phyloP scores from a whole-genome alignment of 495 filamentous ascomycete genomes.

The Xylaria curta region DNA sequence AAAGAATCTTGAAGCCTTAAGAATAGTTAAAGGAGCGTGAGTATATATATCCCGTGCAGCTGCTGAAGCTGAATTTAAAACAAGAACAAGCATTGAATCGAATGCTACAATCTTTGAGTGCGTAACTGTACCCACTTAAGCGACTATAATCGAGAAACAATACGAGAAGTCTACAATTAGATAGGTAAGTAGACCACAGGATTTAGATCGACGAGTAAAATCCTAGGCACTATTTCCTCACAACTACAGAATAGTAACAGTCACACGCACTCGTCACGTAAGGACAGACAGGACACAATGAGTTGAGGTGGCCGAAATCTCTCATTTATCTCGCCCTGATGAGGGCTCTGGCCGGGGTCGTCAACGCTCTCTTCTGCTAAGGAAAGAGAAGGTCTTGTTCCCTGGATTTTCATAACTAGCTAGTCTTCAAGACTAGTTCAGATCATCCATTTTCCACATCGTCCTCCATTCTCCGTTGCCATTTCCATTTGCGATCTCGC shows the following conservation, averaged over 20 bases:
- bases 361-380: conserved; percentile 30
- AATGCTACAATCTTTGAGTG: no score
- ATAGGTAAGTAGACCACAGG: background rate
- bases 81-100: no score
- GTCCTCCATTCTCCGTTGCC: conserved; percentile 26
- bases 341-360: conserved; percentile 47
- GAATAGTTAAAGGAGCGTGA: background rate
- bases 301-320: conserved; percentile 55
- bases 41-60: no score
- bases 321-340: conserved; percentile 52
- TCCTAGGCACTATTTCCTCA: background rate
- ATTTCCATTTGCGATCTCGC: conserved; percentile 12
- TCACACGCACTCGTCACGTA: conserved; percentile 7
- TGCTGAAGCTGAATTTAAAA: no score
- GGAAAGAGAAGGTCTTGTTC: conserved; percentile 23
- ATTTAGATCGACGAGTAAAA: background rate
- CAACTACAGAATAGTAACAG: background rate
- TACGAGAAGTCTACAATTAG: background rate
- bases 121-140: no score
- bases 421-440: conserved; percentile 40
- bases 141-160: no score
- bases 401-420: conserved; percentile 24
- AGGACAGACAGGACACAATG: conserved; percentile 12
- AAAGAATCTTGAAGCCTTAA: background rate
- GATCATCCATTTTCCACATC: conserved; percentile 24